Evolutionary conservation across 2,329 filamentous ascomycete species (phyloP), one percentile per base, ranked within the genome.

Genomic region (Sordariomycetes sp.): DNA sequence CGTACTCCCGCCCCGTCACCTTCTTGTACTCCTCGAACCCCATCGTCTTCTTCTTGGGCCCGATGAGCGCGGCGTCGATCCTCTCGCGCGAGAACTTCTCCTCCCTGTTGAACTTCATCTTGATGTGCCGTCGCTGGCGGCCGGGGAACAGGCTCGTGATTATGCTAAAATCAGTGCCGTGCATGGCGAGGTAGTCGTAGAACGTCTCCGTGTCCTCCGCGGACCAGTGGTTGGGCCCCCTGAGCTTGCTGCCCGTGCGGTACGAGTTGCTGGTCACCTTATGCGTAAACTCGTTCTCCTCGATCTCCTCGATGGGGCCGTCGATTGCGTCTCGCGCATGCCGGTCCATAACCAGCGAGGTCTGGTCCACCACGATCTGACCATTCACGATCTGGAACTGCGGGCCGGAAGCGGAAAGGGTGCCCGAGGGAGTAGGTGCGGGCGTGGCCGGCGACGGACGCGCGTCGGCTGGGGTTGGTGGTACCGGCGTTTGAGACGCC

Each of bases 111-210:
- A 90, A 94, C 69, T 94, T 94, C 62, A 87, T 79, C 73, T 93
- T 93, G 72, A 94, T 80, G 68, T 89, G 83, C 35, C 86, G 81
- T 20, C 90, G 80, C 60, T 81, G 87, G 66, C 87, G 85, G 62
- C 81, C 80, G 1, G 84, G 81, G 66, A 95, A 92, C 79, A 91
- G 84, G 64, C 83, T 82, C 60, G 82, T 80, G 64, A 95, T 91
- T 72, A 89, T 89, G 68, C 86, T 80, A 67, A 94, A 95, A 68
- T 93, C 89, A 1, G 88, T 93, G 59, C 90, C 90, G 66, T 90
- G 92, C 78, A 87, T 88, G 59, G 78, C 74, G 1, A 95, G 76
- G 1, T 83, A 86, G 32, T 85, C 80, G 74, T 91, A 94, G 72
- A 94, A 94, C 52, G 82, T 76, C 58, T 88, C 85, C 3, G 87